Evolutionary conservation across 352 stramenopile genomes (phyloP).

Genomic region (Elongisporangium undulatum): DNA sequence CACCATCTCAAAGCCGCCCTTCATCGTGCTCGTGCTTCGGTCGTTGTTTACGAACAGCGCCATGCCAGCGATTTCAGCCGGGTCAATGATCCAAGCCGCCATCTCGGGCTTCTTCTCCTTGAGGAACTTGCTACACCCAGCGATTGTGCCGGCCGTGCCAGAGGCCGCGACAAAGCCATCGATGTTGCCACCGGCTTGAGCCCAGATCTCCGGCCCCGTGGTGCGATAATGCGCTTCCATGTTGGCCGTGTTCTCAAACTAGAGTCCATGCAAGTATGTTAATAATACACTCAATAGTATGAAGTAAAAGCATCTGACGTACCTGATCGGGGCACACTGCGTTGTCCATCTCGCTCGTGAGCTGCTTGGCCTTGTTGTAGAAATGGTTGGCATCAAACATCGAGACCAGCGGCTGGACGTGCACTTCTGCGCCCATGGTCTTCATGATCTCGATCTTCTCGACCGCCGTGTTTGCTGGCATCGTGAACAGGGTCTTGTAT

Average conservation of each 20-base stretch:
- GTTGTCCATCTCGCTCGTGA: slow-evolving; percentile 27
- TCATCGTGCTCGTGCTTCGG: slow-evolving; percentile 53
- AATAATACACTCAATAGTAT: neutral
- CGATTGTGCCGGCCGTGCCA: slow-evolving; percentile 91
- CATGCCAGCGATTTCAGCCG: slow-evolving; percentile 80
- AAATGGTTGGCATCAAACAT: slow-evolving; percentile 75
- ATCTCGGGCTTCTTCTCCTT: slow-evolving; percentile 76
- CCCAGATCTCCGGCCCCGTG: slow-evolving; percentile 89
- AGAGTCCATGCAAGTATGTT: neutral
- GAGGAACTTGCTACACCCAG: slow-evolving; percentile 90
- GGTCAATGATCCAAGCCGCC: slow-evolving; percentile 71
- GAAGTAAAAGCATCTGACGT: neutral
- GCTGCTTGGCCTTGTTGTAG: slow-evolving; percentile 58
- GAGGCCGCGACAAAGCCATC: slow-evolving; percentile 91
- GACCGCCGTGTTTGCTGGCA: slow-evolving; percentile 57
- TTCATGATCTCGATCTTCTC: slow-evolving; percentile 84
- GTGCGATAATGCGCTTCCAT: slow-evolving; percentile 61
- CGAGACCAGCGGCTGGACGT: slow-evolving; percentile 52
- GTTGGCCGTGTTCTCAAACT: slow-evolving; percentile 81
- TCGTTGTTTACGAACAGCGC: slow-evolving; percentile 76
- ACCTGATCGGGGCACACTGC: slow-evolving; percentile 44
- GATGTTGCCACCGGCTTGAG: slow-evolving; percentile 82
- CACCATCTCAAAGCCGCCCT: slow-evolving; percentile 88
- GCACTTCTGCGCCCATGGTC: slow-evolving; percentile 63
- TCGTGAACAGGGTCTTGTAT: slow-evolving; percentile 78